A percentile compares a stretch with the other conserved stretches of the same genome.
These are phyloP conservation scores for Linaria vulgaris DNA, from an alignment of 257 asterid species.

Conservation along the genomic window DNA sequence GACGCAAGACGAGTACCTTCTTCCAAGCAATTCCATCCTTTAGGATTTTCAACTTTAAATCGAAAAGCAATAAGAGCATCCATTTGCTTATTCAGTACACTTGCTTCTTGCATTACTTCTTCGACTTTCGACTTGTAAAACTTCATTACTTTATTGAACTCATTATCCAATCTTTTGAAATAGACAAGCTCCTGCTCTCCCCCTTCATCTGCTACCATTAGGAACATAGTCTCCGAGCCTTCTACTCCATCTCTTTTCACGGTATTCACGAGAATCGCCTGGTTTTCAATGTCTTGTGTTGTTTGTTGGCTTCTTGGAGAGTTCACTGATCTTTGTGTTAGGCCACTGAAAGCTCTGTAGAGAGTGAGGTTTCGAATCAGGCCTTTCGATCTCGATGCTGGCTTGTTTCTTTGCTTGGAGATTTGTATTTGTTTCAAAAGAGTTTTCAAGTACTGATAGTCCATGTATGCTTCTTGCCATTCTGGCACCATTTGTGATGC, in stretches of 20 bases:
- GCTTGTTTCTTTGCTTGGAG: slow-evolving; percentile 26
- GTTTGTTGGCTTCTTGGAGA: slow-evolving; percentile 4
- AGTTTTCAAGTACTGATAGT: slow-evolving; percentile 34
- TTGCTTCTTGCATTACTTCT: slow-evolving; percentile 48
- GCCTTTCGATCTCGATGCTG: slow-evolving; percentile 15
- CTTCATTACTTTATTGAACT: slow-evolving; percentile 43
- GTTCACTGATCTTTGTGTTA: slow-evolving; percentile 14
- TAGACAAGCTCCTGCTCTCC: slow-evolving; percentile 40
- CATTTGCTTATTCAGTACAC: slow-evolving; percentile 49
- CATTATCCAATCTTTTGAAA: slow-evolving; percentile 42
- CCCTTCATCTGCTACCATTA: slow-evolving; percentile 19
- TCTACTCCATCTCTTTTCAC: slow-evolving; percentile 5
- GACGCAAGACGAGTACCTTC: slow-evolving; percentile 35
- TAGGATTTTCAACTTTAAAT: slow-evolving; percentile 41
- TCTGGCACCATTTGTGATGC: slow-evolving; percentile 50
- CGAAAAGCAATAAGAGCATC: slow-evolving; percentile 49
- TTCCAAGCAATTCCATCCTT: slow-evolving; percentile 36
- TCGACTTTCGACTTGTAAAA: slow-evolving; percentile 40
- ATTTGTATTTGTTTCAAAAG: slow-evolving; percentile 31
- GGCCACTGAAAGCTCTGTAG: slow-evolving; percentile 51
- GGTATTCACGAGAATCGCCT: slow-evolving; percentile 21
- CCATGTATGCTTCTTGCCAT: slow-evolving; percentile 57
- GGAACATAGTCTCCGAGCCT: slow-evolving; percentile 25
- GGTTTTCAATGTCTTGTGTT: slow-evolving; percentile 19
- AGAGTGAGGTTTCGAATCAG: slow-evolving; percentile 29